Evolutionary conservation across 768 basidiomycete genomes (phyloP), one percentile per base, ranked within the genome.

Genomic region (Tricholoma saponaceum): DNA sequence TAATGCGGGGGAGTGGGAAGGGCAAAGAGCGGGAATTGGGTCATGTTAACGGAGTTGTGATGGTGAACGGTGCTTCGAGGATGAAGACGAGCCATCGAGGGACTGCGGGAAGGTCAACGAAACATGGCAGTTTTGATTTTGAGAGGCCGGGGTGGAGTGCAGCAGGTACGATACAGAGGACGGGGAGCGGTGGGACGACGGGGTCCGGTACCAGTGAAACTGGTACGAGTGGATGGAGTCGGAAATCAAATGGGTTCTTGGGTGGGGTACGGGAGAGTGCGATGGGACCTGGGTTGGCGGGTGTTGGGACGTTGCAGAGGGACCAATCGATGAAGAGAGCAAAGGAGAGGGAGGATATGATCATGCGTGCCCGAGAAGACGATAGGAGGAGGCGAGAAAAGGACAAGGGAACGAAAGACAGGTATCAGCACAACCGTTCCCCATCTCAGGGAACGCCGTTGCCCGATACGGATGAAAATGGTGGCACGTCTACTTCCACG

Each of bases 61-160:
- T 54, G 64, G 66, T 57, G 61, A 60, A 68, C 44, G 68, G 66
- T 13, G 60, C 58, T 52, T 51, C 53, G 14, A 59, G 60, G 41
- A 30, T 46, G 25, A 62, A 56, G 44, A 44, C 56, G 41, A 10
- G 9, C 9, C 55, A 54, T 52, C 56, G 52, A 7, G 53, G 58
- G 10, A 56, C 57, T 41, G 54, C 57, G 7, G 58, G 64, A 28
- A 76, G 79, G 51, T 71, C 80, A 1, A 80, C 75, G 41, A 86
- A 87, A 65, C 86, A 87, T 60, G 87, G 87, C 5, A 87, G 84
- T 64, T 89, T 90, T 67, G 88, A 90, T 65, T 89, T 90, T 62
- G 89, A 90, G 69, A 76, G 87, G 33, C 87, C 88, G 0, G 78
- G 82, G 0, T 77, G 78, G 76, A 72, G 71, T 20, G 60, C 69